These are phyloP conservation scores for Cordyceps pruinosa DNA, from an alignment of 2,329 filamentous ascomycete genomes.

Conservation along the genomic window DNA sequence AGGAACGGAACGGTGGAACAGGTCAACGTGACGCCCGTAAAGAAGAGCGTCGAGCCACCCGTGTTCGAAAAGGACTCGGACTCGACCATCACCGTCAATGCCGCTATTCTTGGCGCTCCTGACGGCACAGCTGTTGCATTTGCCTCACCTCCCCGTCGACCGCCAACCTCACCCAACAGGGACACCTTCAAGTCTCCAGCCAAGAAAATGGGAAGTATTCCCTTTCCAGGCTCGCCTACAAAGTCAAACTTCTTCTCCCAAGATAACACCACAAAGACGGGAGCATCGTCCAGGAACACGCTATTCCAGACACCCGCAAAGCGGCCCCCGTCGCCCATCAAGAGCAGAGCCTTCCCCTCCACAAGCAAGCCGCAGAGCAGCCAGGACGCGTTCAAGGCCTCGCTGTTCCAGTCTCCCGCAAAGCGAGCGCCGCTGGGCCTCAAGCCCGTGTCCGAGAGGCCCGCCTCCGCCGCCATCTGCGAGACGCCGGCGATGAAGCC, in stretches of 20 bases:
- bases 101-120: slow-evolving; percentile 24
- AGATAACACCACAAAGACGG: slow-evolving; percentile 8
- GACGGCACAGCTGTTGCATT: slow-evolving; percentile 35
- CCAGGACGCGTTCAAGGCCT: slow-evolving; percentile 38
- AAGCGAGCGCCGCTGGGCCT: slow-evolving; percentile 36
- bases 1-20: slow-evolving; percentile 27
- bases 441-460: slow-evolving; percentile 25
- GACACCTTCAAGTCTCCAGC: slow-evolving; percentile 51
- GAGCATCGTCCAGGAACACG: slow-evolving; percentile 29
- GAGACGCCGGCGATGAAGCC: slow-evolving; percentile 31
- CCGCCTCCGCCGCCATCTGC: slow-evolving; percentile 16
- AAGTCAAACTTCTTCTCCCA: slow-evolving; percentile 17
- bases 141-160: slow-evolving; percentile 50
- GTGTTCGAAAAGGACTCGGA: slow-evolving; percentile 15
- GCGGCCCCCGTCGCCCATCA: slow-evolving; percentile 39
- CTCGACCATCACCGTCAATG: slow-evolving; percentile 23
- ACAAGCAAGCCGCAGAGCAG: slow-evolving; percentile 22
- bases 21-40: slow-evolving; percentile 36
- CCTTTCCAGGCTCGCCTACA: slow-evolving; percentile 28
- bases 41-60: slow-evolving; percentile 19
- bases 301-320: slow-evolving; percentile 46
- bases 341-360: slow-evolving; percentile 26
- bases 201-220: slow-evolving; percentile 31
- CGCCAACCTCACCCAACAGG: slow-evolving; percentile 45
- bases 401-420: slow-evolving; percentile 46